Evolutionary conservation across 2,329 filamentous ascomycete species (phyloP).

Genomic region (Botrytis fragariae): DNA sequence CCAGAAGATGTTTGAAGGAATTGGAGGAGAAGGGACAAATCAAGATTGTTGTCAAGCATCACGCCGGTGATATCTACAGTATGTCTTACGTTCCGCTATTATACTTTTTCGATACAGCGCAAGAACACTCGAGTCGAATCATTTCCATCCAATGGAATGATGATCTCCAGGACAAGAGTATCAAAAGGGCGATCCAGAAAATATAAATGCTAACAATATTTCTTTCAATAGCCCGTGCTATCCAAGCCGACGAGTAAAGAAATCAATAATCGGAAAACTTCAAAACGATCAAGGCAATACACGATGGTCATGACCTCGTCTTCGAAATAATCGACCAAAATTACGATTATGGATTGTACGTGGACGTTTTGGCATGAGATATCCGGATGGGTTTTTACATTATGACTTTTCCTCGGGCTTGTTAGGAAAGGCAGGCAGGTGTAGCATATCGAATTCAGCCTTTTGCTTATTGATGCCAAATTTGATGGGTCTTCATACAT

Average conservation of each 20-base stretch:
- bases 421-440: conserved; percentile 21
- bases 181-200: not conserved
- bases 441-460: conserved; percentile 21
- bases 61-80: conserved; percentile 99
- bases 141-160: no score
- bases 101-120: not conserved
- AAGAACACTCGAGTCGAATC: not conserved
- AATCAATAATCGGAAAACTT: conserved; percentile 20
- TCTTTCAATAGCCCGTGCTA: conserved; percentile 53
- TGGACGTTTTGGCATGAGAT: conserved; percentile 20
- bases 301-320: conserved; percentile 18
- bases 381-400: conserved; percentile 20
- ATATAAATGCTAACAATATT: conserved; percentile 5
- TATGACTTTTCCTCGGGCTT: conserved; percentile 22
- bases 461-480: conserved; percentile 21
- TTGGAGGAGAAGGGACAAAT: conserved; percentile 98
- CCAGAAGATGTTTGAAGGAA: conserved; percentile 83
- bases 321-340: conserved; percentile 14
- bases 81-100: conserved; percentile 39
- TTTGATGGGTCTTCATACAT: not conserved
- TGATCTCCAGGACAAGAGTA: no score
- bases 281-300: conserved; percentile 14
- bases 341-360: conserved; percentile 17
- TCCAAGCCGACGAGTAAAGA: conserved; percentile 49
- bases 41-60: conserved; percentile 95